Percentiles rank a stretch among this genome's conserved stretches.
These are phyloP conservation scores for Chrysosporium keratinophilum DNA, from an alignment of 2,329 filamentous ascomycete genomes.

Conservation along the genomic window DNA sequence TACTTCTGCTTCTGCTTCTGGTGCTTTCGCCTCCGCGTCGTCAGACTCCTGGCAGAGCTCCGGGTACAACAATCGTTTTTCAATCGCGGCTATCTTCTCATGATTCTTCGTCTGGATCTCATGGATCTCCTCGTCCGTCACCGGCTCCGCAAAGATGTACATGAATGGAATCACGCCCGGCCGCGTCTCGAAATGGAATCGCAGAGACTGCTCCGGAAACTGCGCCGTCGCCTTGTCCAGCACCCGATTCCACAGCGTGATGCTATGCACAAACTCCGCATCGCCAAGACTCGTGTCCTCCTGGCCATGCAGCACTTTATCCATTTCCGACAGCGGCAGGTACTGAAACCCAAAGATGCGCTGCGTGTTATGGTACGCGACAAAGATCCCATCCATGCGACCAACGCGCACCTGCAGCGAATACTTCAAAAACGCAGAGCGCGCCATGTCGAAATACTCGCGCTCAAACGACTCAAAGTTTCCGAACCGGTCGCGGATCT, in stretches of 20 bases:
- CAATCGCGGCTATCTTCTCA: constrained; percentile 57
- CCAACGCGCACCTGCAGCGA: constrained; percentile 94
- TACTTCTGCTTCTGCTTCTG: constrained; percentile 15
- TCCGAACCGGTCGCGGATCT: constrained; percentile 66
- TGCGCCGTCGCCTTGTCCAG: constrained; percentile 62
- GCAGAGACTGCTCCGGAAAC: constrained; percentile 65
- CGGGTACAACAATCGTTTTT: constrained; percentile 41
- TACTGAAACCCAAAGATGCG: constrained; percentile 98
- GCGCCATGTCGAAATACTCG: constrained; percentile 94
- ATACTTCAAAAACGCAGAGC: constrained; percentile 90
- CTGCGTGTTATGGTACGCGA: constrained; percentile 89
- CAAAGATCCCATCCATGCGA: constrained; percentile 96
- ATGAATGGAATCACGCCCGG: constrained; percentile 54
- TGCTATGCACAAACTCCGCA: constrained; percentile 71
- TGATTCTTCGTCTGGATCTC: constrained; percentile 60
- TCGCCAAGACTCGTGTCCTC: constrained; percentile 58
- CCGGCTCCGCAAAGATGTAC: constrained; percentile 83
- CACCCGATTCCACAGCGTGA: constrained; percentile 67
- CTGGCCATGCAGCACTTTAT: constrained; percentile 76
- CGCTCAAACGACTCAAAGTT: constrained; percentile 85
- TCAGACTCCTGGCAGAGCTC: constrained; percentile 23
- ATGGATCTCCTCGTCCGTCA: constrained; percentile 60
- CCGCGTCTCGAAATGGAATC: constrained; percentile 73
- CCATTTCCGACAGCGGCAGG: constrained; percentile 76
- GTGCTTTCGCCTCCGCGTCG: constrained; percentile 15